Evolutionary conservation across 306 rosid genomes (phyloP).

Genomic region (Glycine soja): DNA sequence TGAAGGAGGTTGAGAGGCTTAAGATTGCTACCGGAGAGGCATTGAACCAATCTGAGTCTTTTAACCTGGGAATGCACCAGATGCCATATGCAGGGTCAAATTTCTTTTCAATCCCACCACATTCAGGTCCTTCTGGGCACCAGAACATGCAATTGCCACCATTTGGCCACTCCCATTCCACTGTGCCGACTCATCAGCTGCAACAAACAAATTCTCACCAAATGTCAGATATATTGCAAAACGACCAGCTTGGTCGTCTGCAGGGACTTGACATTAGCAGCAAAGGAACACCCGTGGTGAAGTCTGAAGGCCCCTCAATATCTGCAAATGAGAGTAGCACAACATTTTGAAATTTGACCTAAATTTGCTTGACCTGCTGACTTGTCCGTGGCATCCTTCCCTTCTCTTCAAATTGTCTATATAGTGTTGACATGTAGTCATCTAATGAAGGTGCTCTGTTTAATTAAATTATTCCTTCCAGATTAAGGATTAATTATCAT

Average conservation of each 20-base stretch:
- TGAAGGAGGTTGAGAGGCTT: constrained; percentile 97
- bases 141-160: constrained; percentile 68
- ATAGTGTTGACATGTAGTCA: constrained; percentile 73
- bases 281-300: constrained; percentile 70
- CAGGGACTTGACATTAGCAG: constrained; percentile 93
- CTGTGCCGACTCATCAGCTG: constrained; percentile 60
- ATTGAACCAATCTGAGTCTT: constrained; percentile 78
- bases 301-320: constrained; percentile 82
- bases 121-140: constrained; percentile 64
- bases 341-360: constrained; percentile 75
- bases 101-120: constrained; percentile 73
- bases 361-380: constrained; percentile 72
- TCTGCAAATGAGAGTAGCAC: constrained; percentile 95
- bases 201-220: constrained; percentile 72
- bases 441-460: constrained; percentile 62
- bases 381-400: constrained; percentile 56
- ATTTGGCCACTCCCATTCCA: constrained; percentile 64
- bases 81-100: constrained; percentile 64
- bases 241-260: constrained; percentile 79
- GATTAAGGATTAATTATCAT: constrained; percentile 58
- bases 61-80: constrained; percentile 85
- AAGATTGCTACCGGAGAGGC: constrained; percentile 90
- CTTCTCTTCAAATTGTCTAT: constrained; percentile 64
- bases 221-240: constrained; percentile 77
- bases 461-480: constrained; percentile 53